These are phyloP conservation scores for Paecilomyces niveus DNA, from an alignment of 2,329 filamentous ascomycete genomes.

Conservation along the genomic window DNA sequence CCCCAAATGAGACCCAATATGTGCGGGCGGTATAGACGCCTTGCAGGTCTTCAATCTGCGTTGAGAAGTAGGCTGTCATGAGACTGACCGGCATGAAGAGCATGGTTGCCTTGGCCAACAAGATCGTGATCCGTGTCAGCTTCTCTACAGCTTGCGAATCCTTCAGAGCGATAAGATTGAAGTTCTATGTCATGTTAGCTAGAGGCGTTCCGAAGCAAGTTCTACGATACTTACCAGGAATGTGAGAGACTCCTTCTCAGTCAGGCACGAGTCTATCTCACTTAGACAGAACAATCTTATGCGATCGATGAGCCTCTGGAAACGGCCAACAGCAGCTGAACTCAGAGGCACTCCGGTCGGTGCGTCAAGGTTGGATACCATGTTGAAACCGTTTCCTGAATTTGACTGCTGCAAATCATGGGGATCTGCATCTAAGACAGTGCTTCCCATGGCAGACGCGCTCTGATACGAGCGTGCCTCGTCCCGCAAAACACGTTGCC, in stretches of 20 bases:
- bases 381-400: conserved; percentile 15
- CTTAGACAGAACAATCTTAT: conserved; percentile 56
- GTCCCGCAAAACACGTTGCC: conserved; percentile 34
- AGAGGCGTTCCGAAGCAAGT: neutral
- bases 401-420: conserved; percentile 34
- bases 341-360: conserved; percentile 36
- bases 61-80: conserved; percentile 68
- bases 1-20: conserved; percentile 63
- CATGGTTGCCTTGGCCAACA: conserved; percentile 68
- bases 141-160: conserved; percentile 66
- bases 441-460: conserved; percentile 10
- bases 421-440: conserved; percentile 20
- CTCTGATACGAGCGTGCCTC: conserved; percentile 20
- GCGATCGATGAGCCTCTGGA: conserved; percentile 53
- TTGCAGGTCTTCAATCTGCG: conserved; percentile 54
- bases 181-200: conserved; percentile 49
- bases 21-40: conserved; percentile 52
- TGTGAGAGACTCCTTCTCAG: conserved; percentile 64
- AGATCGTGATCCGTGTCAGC: conserved; percentile 62
- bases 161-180: conserved; percentile 69
- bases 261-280: conserved; percentile 57
- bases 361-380: conserved; percentile 12
- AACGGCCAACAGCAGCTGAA: conserved; percentile 49
- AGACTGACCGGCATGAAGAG: conserved; percentile 68
- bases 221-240: conserved; percentile 48